Evolutionary conservation across 2,329 filamentous ascomycete species (phyloP).

Genomic region (Anisogramma anomala): DNA sequence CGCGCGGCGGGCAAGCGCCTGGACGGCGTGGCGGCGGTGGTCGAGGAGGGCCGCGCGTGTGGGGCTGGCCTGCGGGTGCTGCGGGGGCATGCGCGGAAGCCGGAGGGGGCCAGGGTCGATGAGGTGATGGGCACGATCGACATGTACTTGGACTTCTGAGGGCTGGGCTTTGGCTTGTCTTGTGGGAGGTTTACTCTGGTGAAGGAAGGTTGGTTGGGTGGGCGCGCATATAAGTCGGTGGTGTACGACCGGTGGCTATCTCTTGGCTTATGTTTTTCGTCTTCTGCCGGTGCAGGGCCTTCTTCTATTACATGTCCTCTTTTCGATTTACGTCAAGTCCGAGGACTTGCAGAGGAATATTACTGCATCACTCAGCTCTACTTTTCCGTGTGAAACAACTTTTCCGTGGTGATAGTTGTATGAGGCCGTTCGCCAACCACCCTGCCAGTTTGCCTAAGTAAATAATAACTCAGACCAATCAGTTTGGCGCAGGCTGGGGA

Average conservation of each 20-base stretch:
- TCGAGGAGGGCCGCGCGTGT: conserved; percentile 51
- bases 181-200: not conserved
- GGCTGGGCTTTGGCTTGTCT: not conserved
- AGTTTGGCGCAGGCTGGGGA: no score
- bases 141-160: conserved; percentile 6
- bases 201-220: not conserved
- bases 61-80: conserved; percentile 51
- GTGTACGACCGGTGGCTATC: not conserved
- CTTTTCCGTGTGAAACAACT: no score
- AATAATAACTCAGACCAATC: no score
- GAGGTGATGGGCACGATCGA: conserved; percentile 13
- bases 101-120: conserved; percentile 19
- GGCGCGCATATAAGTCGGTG: not conserved
- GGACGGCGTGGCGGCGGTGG: conserved; percentile 46
- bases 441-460: no score
- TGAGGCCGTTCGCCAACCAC: no score
- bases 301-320: no score
- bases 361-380: not conserved
- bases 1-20: conserved; percentile 47
- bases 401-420: no score
- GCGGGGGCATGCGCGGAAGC: conserved; percentile 54
- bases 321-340: not conserved
- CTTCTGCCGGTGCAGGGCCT: no score
- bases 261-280: not conserved
- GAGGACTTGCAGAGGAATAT: not conserved